A percentile compares a stretch with the other conserved stretches of the same genome.
Conservation (phyloP, 169 alveolate genomes). For the Plasmodium relictum region DNA sequence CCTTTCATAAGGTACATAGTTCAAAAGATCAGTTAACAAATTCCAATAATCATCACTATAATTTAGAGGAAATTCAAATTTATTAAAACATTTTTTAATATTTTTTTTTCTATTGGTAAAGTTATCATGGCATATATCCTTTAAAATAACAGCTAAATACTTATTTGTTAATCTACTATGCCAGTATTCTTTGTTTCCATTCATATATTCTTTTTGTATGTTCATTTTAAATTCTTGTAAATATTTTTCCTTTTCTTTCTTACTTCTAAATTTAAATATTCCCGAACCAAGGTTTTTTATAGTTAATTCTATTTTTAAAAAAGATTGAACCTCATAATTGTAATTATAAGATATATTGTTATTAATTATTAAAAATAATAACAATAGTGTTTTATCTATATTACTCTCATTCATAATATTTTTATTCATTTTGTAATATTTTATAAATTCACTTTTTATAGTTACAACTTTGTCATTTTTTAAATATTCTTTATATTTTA, state of each 20-base stretch:
- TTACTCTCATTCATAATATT: slow-evolving; percentile 12
- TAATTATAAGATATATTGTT: slow-evolving; percentile 30
- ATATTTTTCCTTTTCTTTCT: slow-evolving; percentile 63
- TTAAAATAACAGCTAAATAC: slow-evolving; percentile 63
- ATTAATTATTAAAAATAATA: slow-evolving; percentile 53
- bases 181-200: slow-evolving; percentile 74
- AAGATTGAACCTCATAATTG: slow-evolving; percentile 21
- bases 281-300: slow-evolving; percentile 69
- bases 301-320: slow-evolving; percentile 35
- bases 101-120: slow-evolving; percentile 37
- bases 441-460: slow-evolving; percentile 46
- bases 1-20: slow-evolving; percentile 71
- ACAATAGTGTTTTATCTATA: slow-evolving; percentile 13
- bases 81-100: slow-evolving; percentile 59
- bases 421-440: slow-evolving; percentile 39
- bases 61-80: slow-evolving; percentile 58
- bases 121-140: slow-evolving; percentile 58
- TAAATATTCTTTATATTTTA: slow-evolving; percentile 41
- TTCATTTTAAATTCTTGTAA: slow-evolving; percentile 31
- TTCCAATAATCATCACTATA: slow-evolving; percentile 76
- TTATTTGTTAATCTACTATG: slow-evolving; percentile 74
- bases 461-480: slow-evolving; percentile 28
- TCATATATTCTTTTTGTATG: slow-evolving; percentile 59
- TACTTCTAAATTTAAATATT: slow-evolving; percentile 57
- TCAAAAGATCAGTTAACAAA: slow-evolving; percentile 69